Conservation (phyloP, 2,329 filamentous ascomycete species). For the Fonsecaea nubica region DNA sequence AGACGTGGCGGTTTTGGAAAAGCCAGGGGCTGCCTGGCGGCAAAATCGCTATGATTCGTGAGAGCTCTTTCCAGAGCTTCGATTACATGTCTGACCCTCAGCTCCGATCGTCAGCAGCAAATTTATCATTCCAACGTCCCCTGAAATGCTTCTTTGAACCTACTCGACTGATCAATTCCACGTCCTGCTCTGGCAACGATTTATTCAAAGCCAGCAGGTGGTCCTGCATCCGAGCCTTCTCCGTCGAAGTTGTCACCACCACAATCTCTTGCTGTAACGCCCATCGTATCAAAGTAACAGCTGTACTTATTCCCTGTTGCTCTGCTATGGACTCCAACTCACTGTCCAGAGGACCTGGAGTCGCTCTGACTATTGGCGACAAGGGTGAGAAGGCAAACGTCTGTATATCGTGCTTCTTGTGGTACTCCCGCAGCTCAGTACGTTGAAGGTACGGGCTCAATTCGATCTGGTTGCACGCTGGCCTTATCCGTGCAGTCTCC, state of each 20-base stretch:
- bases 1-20: not conserved
- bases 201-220: conserved; percentile 13
- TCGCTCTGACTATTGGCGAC: conserved; percentile 17
- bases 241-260: conserved; percentile 18
- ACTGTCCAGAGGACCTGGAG: conserved; percentile 10
- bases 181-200: conserved; percentile 7
- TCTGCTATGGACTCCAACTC: conserved; percentile 13
- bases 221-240: conserved; percentile 18
- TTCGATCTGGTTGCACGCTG: conserved; percentile 60
- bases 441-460: conserved; percentile 62
- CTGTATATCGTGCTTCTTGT: conserved; percentile 6
- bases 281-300: conserved; percentile 17
- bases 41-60: not conserved
- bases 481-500: conserved; percentile 51
- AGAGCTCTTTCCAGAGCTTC: not conserved
- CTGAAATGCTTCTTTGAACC: conserved; percentile 20
- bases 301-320: conserved; percentile 17
- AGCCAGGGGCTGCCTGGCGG: not conserved
- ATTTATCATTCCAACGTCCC: conserved; percentile 18
- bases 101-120: conserved; percentile 16
- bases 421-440: conserved; percentile 74
- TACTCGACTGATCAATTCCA: conserved; percentile 12
- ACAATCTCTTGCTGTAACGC: conserved; percentile 17
- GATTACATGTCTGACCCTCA: not conserved
- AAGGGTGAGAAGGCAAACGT: conserved; percentile 24